phyloP scores from a whole-genome alignment of 345 rosid species.

The Bretschneidera sinensis region DNA sequence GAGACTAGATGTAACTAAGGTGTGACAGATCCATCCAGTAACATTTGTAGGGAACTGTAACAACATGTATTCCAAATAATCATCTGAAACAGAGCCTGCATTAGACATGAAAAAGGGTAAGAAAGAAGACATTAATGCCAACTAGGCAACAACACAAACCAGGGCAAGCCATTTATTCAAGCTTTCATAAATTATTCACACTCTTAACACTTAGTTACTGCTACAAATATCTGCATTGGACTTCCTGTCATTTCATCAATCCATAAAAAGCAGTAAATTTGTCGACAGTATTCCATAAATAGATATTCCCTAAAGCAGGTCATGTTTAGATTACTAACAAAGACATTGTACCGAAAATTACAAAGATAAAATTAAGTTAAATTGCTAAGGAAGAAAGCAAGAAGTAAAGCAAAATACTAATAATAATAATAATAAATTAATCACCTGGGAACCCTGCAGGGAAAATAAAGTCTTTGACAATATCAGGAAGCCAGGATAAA shows the following conservation, averaged over 20 bases:
- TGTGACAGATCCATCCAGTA: constrained; percentile 93
- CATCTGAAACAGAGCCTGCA: constrained; percentile 91
- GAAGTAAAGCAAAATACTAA: constrained; percentile 5
- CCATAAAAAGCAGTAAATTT: too few species aligned
- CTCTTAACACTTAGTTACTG: background rate
- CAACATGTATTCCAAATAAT: constrained; percentile 88
- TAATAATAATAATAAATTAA: background rate
- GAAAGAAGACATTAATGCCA: constrained; percentile 1
- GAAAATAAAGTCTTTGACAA: constrained; percentile 59
- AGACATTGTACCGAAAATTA: too few species aligned
- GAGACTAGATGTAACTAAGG: constrained; percentile 92
- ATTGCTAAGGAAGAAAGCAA: background rate
- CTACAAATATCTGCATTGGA: background rate
- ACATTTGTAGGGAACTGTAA: constrained; percentile 90
- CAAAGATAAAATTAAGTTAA: too few species aligned
- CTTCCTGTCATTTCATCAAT: background rate
- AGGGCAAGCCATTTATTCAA: background rate
- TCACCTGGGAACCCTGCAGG: constrained; percentile 92
- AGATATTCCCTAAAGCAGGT: background rate
- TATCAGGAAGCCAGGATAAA: constrained; percentile 58
- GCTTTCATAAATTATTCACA: background rate
- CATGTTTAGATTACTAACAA: background rate
- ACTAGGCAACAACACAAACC: background rate
- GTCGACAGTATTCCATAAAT: too few species aligned
- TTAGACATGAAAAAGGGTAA: constrained; percentile 7